These are phyloP conservation scores for Pyrus communis DNA, from an alignment of 306 rosid species.

Conservation along the genomic window DNA sequence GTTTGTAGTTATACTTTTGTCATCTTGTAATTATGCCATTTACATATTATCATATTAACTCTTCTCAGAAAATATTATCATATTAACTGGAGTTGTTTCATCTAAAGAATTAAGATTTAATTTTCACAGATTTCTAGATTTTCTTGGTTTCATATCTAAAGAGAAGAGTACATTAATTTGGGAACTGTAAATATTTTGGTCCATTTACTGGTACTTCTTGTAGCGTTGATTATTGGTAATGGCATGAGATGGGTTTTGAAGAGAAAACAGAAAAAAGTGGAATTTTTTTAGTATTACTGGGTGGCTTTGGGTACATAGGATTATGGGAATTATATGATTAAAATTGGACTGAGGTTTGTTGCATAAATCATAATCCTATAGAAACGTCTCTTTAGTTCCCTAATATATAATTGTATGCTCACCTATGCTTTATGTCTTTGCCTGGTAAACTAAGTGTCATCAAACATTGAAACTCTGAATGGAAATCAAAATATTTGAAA, in stretches of 20 bases:
- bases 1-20: not conserved
- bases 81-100: not conserved
- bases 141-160: not conserved
- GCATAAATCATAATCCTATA: no score
- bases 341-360: not conserved
- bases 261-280: no score
- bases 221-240: no score
- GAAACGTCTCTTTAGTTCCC: no score
- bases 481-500: not conserved
- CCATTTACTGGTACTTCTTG: not conserved
- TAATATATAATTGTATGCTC: no score
- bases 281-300: not conserved
- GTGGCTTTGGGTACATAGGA: not conserved
- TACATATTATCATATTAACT: no score
- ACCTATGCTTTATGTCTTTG: not conserved
- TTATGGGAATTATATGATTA: not conserved
- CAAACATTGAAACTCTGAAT: not conserved
- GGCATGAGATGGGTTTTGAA: not conserved
- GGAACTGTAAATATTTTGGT: not conserved
- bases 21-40: not conserved
- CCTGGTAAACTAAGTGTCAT: not conserved
- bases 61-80: no score
- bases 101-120: not conserved
- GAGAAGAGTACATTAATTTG: not conserved
- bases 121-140: not conserved